A percentile compares a stretch with the other conserved stretches of the same genome.
These are phyloP conservation scores for Paramecium tetraurelia DNA, from an alignment of 73 alveolate genomes.

Conservation along the genomic window DNA sequence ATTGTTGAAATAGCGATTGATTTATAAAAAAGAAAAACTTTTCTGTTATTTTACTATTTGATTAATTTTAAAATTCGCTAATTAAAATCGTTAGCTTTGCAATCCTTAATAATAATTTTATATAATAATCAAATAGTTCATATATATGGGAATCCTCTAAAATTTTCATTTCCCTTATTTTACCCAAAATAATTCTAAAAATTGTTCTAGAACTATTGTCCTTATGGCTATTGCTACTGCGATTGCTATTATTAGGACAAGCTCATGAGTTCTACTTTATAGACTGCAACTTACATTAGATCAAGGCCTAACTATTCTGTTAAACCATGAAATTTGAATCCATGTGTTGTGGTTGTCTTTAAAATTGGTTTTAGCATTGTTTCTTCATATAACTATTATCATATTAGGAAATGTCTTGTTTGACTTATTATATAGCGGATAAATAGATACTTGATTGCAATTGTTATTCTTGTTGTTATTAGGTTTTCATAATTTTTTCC, in stretches of 20 bases:
- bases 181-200: neutral
- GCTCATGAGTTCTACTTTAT: neutral
- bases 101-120: neutral
- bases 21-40: neutral
- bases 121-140: constrained; percentile 2
- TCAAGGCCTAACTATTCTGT: neutral
- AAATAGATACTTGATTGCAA: neutral
- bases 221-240: neutral
- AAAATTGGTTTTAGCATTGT: neutral
- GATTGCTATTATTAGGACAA: neutral
- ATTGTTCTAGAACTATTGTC: neutral
- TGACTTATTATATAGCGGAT: neutral
- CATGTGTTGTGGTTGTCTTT: neutral
- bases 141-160: neutral
- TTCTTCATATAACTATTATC: neutral
- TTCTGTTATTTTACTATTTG: neutral
- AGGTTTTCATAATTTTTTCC: constrained; percentile 2
- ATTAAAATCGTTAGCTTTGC: neutral
- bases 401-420: constrained; percentile 17
- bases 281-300: neutral
- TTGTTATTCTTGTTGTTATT: neutral
- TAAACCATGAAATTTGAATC: constrained; percentile 4
- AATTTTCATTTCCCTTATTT: constrained; percentile 7
- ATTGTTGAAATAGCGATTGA: neutral
- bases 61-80: neutral